Conservation (phyloP, 2,329 filamentous ascomycete species). For the Fusarium equiseti region DNA sequence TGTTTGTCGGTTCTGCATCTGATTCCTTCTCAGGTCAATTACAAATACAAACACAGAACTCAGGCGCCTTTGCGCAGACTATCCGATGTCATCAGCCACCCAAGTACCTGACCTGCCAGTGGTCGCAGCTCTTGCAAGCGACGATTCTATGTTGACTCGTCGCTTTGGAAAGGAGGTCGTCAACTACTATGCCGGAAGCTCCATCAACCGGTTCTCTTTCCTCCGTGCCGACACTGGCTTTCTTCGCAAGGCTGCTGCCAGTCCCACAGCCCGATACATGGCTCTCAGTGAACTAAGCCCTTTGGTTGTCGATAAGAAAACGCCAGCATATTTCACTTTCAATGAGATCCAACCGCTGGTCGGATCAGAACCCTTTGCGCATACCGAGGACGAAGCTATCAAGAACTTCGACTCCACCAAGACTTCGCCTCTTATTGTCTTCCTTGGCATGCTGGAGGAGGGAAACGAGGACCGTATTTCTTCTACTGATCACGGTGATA, state of each 20-base stretch:
- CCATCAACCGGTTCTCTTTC: constrained; percentile 84
- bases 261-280: constrained; percentile 77
- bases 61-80: constrained; percentile 13
- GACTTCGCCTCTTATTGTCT: constrained; percentile 79
- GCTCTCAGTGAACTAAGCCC: constrained; percentile 84
- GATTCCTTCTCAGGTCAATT: constrained; percentile 12
- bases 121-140: constrained; percentile 58
- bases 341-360: constrained; percentile 78
- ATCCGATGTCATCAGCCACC: constrained; percentile 49
- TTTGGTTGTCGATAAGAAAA: constrained; percentile 66
- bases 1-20: not conserved
- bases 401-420: constrained; percentile 78
- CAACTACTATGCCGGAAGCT: constrained; percentile 87
- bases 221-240: constrained; percentile 78
- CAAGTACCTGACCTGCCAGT: constrained; percentile 56
- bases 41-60: constrained; percentile 38
- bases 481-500: constrained; percentile 69
- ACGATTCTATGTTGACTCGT: constrained; percentile 76
- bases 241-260: constrained; percentile 73
- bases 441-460: constrained; percentile 83
- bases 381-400: constrained; percentile 78
- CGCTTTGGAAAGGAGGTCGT: constrained; percentile 84
- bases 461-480: constrained; percentile 58
- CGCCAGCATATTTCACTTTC: constrained; percentile 76
- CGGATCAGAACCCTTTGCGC: constrained; percentile 76